Conservation (phyloP, 441 rosid genomes). For the Euphorbia schlechtendalii region DNA sequence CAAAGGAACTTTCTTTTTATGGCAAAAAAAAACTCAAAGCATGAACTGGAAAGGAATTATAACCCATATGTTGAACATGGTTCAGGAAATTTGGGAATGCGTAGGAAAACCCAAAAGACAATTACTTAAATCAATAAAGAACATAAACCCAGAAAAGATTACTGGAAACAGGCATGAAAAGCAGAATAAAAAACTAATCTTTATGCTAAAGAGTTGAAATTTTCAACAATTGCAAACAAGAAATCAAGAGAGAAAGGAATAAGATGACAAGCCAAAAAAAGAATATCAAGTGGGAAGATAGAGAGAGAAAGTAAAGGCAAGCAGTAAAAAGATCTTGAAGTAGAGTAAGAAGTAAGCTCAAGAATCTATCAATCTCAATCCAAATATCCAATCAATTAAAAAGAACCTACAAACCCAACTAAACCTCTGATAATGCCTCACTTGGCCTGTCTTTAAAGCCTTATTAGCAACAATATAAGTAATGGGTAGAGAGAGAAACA, state of each 20-base stretch:
- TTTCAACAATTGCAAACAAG: neutral
- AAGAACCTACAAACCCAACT: neutral
- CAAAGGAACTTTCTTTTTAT: neutral
- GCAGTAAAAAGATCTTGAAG: too few species aligned
- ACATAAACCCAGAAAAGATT: conserved; percentile 4
- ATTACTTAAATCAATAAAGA: neutral
- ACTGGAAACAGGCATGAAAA: neutral
- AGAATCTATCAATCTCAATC: neutral
- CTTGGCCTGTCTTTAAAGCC: neutral
- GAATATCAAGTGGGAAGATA: neutral
- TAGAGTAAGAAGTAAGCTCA: too few species aligned
- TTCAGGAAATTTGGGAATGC: neutral
- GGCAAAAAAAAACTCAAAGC: neutral
- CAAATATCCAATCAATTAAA: neutral
- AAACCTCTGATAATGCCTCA: neutral
- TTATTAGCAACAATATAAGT: neutral
- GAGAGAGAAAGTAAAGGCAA: too few species aligned
- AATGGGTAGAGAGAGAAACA: neutral
- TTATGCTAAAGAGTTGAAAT: neutral
- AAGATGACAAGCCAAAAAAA: neutral
- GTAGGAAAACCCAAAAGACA: neutral
- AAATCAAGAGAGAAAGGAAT: neutral
- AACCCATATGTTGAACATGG: neutral
- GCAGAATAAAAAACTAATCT: neutral
- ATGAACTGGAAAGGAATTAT: neutral